These are phyloP conservation scores for Cladorrhinum sp. DNA, from an alignment of 2,329 filamentous ascomycete species.

Conservation along the genomic window DNA sequence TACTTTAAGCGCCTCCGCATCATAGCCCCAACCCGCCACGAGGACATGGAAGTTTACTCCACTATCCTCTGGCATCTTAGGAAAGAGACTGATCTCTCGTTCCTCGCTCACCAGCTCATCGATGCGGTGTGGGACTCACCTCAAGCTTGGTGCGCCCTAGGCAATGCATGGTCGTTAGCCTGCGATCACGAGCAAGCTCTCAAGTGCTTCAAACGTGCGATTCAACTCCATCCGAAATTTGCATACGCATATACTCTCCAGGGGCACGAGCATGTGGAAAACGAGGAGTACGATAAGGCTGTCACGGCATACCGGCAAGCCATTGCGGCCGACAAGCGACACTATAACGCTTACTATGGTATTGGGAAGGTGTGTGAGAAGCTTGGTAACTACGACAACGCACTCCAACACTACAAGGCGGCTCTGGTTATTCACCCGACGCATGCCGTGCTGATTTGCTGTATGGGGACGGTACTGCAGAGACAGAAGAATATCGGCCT, in stretches of 20 bases:
- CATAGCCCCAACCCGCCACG: slow-evolving; percentile 75
- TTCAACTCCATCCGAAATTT: slow-evolving; percentile 83
- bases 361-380: slow-evolving; percentile 81
- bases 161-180: slow-evolving; percentile 90
- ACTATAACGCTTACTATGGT: slow-evolving; percentile 99
- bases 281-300: slow-evolving; percentile 96
- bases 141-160: slow-evolving; percentile 92
- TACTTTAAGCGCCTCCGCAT: slow-evolving; percentile 77
- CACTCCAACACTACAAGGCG: slow-evolving; percentile 85
- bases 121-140: slow-evolving; percentile 86
- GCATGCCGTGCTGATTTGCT: slow-evolving; percentile 88
- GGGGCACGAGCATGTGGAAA: slow-evolving; percentile 91
- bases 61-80: slow-evolving; percentile 99
- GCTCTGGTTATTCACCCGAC: slow-evolving; percentile 89
- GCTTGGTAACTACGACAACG: slow-evolving; percentile 85
- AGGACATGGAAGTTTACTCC: slow-evolving; percentile 98
- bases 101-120: slow-evolving; percentile 84
- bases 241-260: slow-evolving; percentile 95
- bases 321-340: slow-evolving; percentile 79
- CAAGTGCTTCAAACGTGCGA: slow-evolving; percentile 90
- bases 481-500: slow-evolving; percentile 78
- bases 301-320: slow-evolving; percentile 81
- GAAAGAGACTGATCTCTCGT: slow-evolving; percentile 85
- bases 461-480: slow-evolving; percentile 86
- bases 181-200: slow-evolving; percentile 93